Base-by-base conservation (phyloP, 495 filamentous ascomycete genomes). In the Haplographium delicatum region DNA sequence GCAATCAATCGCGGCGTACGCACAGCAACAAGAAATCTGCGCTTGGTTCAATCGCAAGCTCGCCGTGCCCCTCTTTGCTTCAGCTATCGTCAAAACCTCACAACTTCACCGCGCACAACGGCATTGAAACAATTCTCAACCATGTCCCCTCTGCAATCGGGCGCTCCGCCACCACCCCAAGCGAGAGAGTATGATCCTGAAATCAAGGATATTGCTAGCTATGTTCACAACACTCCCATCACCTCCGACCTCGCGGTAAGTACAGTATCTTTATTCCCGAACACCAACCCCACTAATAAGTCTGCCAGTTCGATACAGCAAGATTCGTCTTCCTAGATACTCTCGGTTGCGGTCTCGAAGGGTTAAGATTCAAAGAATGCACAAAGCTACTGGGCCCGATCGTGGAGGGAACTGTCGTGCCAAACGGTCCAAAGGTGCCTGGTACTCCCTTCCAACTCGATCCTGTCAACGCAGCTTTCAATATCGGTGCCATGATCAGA, bases 401-500 rank as follows among this genome's bases (percentile, higher is more conserved):
- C 52, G 93, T 98, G 34, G 79, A 84, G 18, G 93, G 90, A 39
- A 97, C 93, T 42, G 71, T 86, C 11, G 94, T 98, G 40, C 93
- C 94, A 57, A 89, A 96, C 60, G 93, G 93, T 57, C 86, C 89
- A 59, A 86, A 83, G 58, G 89, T 98, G 15, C 89, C 88, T 19
- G 93, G 93, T 54, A 98, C 93, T 20, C 82, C 83, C 41, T 96
- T 95, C 73, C 82, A 94, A 66, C 82, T 98, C 47, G 93, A 98
- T 68, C 93, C 93, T 20, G 84, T 98, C 57, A 86, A 90, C 54
- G 93, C 87, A 34, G 93, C 93, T 47, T 98, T 98, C 79, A 97
- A 98, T 78, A 97, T 98, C 51, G 93, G 93, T 51, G 83, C 94
- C 55, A 94, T 93, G 83, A 96, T 98, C 70, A 79, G 93, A 58